Evolutionary conservation across 129 eudicot genomes (phyloP).

Genomic region (Centella asiatica): DNA sequence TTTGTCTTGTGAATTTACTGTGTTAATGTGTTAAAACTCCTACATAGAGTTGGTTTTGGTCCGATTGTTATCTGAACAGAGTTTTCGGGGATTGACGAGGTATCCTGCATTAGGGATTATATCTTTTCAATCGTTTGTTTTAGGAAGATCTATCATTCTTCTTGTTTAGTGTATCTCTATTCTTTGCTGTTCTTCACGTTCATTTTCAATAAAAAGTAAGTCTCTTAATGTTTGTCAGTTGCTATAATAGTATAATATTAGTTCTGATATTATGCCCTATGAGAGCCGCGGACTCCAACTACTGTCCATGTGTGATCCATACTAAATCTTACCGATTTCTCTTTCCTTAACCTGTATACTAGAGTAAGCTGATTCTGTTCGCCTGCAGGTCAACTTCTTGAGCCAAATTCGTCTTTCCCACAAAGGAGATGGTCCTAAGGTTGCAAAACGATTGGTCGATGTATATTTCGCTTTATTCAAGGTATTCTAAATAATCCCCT

Average conservation of each 20-base stretch:
- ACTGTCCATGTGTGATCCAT: no score
- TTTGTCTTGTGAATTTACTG: neutral
- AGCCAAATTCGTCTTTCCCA: slow-evolving; percentile 74
- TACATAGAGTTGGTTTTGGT: neutral
- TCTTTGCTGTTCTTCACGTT: no score
- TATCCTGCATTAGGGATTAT: neutral
- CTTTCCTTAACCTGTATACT: neutral
- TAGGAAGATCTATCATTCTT: neutral
- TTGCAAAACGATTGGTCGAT: slow-evolving; percentile 84
- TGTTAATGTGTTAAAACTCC: neutral
- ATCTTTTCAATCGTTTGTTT: neutral
- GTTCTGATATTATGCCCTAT: no score
- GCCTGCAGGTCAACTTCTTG: slow-evolving; percentile 69
- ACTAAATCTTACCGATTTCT: no score
- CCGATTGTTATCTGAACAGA: no score
- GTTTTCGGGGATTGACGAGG: neutral
- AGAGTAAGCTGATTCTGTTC: slow-evolving; percentile 13
- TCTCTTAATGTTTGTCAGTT: neutral
- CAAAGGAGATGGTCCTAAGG: slow-evolving; percentile 79
- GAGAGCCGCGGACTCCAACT: no score
- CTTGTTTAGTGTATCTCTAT: no score
- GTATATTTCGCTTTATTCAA: slow-evolving; percentile 89
- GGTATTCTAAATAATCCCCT: slow-evolving; percentile 36
- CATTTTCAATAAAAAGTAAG: neutral
- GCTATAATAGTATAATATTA: neutral